Evolutionary conservation across 371 early-diverging fungal species (phyloP), one percentile per base, ranked within the genome.

Genomic region (Blakeslea trispora): DNA sequence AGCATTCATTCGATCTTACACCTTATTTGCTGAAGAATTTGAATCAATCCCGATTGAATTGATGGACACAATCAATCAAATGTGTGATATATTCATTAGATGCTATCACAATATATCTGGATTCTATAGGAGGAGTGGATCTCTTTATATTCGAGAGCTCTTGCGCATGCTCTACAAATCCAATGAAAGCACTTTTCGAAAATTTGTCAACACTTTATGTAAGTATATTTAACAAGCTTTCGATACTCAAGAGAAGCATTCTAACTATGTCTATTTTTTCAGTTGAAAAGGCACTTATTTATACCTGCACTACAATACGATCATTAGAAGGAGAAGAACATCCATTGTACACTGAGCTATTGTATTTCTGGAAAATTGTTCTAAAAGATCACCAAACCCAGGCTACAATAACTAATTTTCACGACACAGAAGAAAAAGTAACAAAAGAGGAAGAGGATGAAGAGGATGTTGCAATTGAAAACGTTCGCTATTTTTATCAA

Each of bases 1-100:
- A 1, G 74, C 87, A 0, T 87, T 88, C 47, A 74, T 91, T 11
- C 75, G 84, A 42, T 80, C 91, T 0, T 89, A 83, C 39, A 71
- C 76, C 13, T 72, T 70, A 32, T 83, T 91, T 45, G 79, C 75
- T 5, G 59, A 54, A 9, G 79, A 75, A n/a, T 55, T 77, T 10
- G 77, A 79, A 14, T 63, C 45, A 13, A 66, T 87, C 17, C 75
- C 82, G 15, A 48, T 66, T 10, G 64, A 75, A 15, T 64, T 87
- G 22, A 61, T 83, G 59, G 21, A 66, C 0, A 79, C 81, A 2
- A 64, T 88, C 14, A 74, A 75, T 28, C 71, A 66, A 31, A 71
- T 82, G 59, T 69, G 76, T n/a, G 69, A 73, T 28, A 66, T 70
- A 5, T 75, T 82, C 23, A 50, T 84, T 13, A 50, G 64, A 14